Conservation (phyloP, 768 basidiomycete species). For the Boletellus sp. region DNA sequence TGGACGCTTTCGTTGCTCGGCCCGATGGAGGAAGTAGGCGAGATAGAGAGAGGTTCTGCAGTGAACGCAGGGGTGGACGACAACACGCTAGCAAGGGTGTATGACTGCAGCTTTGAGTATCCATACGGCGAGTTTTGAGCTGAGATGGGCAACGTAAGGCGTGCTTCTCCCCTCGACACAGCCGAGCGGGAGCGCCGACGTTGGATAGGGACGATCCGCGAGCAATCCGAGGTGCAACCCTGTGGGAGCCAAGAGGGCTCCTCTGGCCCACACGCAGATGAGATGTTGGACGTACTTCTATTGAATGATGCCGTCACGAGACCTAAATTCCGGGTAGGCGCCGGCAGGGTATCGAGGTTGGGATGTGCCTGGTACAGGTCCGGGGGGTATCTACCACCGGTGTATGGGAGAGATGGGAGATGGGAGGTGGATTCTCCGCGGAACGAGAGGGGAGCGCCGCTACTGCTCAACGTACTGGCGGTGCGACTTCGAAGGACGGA, state of each 20-base stretch:
- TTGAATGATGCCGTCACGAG: conserved; percentile 20
- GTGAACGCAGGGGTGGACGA: conserved; percentile 30
- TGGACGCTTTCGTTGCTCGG: conserved; percentile 28
- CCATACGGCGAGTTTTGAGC: conserved; percentile 32
- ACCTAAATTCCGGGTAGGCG: conserved; percentile 8
- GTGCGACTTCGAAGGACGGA: conserved; percentile 60
- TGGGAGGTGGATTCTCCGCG: conserved; percentile 29
- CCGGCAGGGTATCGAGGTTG: conserved; percentile 9
- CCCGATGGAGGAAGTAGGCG: conserved; percentile 24
- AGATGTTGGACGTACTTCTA: conserved; percentile 22
- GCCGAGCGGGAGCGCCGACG: conserved; percentile 34
- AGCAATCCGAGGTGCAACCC: conserved; percentile 6
- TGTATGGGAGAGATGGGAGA: conserved; percentile 30
- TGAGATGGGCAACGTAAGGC: conserved; percentile 20
- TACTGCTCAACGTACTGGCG: conserved; percentile 37
- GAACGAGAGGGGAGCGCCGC: conserved; percentile 27
- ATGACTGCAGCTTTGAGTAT: conserved; percentile 28
- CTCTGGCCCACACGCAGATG: conserved; percentile 11
- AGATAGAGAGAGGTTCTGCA: conserved; percentile 23
- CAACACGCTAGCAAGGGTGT: conserved; percentile 18
- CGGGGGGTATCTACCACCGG: conserved; percentile 31
- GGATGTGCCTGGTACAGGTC: conserved; percentile 30
- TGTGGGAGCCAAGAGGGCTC: conserved; percentile 10
- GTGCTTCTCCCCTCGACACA: conserved; percentile 31
- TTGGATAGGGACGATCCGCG: conserved; percentile 23